Base-by-base conservation (phyloP, 306 rosid genomes). In the Spatholobus suberectus region DNA sequence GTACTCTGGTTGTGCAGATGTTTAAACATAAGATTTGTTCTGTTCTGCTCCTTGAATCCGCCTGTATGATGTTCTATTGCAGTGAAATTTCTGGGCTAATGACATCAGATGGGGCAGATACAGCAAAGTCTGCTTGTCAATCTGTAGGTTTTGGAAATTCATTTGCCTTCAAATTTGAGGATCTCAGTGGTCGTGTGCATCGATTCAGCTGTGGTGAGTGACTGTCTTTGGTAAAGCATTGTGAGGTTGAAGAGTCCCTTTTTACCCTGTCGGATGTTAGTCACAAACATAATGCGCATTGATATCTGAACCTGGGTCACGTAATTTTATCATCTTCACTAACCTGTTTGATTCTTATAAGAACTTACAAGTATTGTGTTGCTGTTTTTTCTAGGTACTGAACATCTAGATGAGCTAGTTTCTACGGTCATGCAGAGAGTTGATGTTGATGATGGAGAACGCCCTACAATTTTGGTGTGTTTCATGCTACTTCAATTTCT, bases 131-230 rank as follows among this genome's bases (percentile, higher is more conserved):
- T 57, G 83, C 55, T 55, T 86, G 85, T 85, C 97, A 91, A 24
- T 88, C 94, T 59, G 83, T 62, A 77, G 87, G 91, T 83, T 89
- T 83, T 85, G 98, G 87, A 75, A 92, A 92, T 87, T 89, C 96
- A 77, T 90, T 96, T 79, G 47, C 91, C 76, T 96, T 92, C 81
- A 96, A 96, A 86, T 83, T 96, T 83, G 93, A 90, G 88, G 98
- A 96, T 87, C 85, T 38, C 20, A 91, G 85, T 74, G 97, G 98
- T 71, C 95, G 87, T 70, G 90, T 94, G 41, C 98, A 94, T 89
- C 90, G 98, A 51, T 72, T 96, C 52, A 85, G 91, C 85, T 91
- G 88, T 84, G 96, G 99, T 96, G 74, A 92, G 95, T 84, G 67
- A 55, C 66, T 78, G 43, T 70, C 3, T 20, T 66, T 55, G 81